Percentiles rank a stretch among this genome's conserved stretches.
These are phyloP conservation scores for Cicer judaicum DNA, from an alignment of 306 rosid genomes.

Conservation along the genomic window DNA sequence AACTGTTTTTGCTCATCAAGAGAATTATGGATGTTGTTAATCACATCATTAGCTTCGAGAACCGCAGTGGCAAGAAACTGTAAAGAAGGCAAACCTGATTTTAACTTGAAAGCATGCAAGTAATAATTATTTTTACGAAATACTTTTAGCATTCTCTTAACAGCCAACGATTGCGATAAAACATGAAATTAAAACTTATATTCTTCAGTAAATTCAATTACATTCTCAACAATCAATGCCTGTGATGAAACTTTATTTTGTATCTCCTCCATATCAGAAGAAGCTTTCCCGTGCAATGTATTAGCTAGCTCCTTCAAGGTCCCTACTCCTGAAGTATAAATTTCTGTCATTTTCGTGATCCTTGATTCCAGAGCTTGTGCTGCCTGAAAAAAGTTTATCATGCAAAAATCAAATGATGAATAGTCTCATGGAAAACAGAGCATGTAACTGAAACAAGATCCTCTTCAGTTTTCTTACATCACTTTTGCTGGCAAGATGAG, in stretches of 20 bases:
- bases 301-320: conserved; percentile 65
- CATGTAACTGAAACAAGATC: conserved; percentile 5
- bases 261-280: conserved; percentile 73
- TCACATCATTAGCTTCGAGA: conserved; percentile 71
- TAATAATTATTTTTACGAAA: background rate
- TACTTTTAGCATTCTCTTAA: background rate
- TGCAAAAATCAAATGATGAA: conserved; percentile 33
- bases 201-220: conserved; percentile 43
- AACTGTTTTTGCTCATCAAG: conserved; percentile 77
- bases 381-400: conserved; percentile 57
- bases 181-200: conserved; percentile 13
- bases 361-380: conserved; percentile 69
- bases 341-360: conserved; percentile 70
- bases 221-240: conserved; percentile 66
- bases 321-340: conserved; percentile 69
- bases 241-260: conserved; percentile 61
- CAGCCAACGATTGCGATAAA: background rate
- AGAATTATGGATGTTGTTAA: conserved; percentile 63
- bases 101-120: conserved; percentile 30
- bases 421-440: conserved; percentile 32
- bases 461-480: conserved; percentile 65
- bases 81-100: conserved; percentile 34
- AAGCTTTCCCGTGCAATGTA: conserved; percentile 68
- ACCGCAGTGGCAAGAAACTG: conserved; percentile 75
- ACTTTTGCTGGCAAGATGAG: conserved; percentile 69